Base-by-base conservation (phyloP, 345 rosid species). In the Litchi chinensis region DNA sequence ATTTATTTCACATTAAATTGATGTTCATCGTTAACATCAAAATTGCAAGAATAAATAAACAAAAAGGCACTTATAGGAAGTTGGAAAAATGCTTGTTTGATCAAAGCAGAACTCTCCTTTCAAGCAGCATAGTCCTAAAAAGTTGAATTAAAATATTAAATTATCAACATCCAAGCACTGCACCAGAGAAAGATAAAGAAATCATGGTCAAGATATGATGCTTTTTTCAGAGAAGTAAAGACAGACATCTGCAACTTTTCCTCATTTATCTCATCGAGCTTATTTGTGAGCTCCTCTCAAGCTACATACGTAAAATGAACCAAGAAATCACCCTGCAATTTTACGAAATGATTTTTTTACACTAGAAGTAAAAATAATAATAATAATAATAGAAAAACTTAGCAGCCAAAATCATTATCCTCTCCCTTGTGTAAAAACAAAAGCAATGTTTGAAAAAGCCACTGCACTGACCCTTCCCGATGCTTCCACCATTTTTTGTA, bases 291-390 rank as follows among this genome's bases (percentile, higher is more conserved):
- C 86, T 94, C 98, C 70, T 96, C 98, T 77, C 97, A 89, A 81
- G 99, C 91, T 77, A 96, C 94, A 88, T 96, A 98, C 97, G 90
- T 93, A 78, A 96, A 96, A 83, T 93, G 99, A 83, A 96, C 98
- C 91, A 96, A 84, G 83, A 94, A 96, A 83, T 96, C 99, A 68
- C 97, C 99, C 98, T 96, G 88, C 71, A 84, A 76, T 62, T 50
- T 68, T 46, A 70, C 39, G 62, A 16, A 59, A 54, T 8, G 32
- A 65, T 75, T 73, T 69, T 26, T 69, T 8, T 22, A 22, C 4
- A 59, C 11, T 26, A 24, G 8, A 24, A 46, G 52, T 46, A 26
- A 32, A 7, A 46, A 11, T 46, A 11, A 64, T 57, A 69, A 73
- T n/a, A n/a, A n/a, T 37, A 8, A 43, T 63, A 77, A 56, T 21